phyloP scores from a whole-genome alignment of 1,139 yeast species.

The Geotrichum cucujoidarum region DNA sequence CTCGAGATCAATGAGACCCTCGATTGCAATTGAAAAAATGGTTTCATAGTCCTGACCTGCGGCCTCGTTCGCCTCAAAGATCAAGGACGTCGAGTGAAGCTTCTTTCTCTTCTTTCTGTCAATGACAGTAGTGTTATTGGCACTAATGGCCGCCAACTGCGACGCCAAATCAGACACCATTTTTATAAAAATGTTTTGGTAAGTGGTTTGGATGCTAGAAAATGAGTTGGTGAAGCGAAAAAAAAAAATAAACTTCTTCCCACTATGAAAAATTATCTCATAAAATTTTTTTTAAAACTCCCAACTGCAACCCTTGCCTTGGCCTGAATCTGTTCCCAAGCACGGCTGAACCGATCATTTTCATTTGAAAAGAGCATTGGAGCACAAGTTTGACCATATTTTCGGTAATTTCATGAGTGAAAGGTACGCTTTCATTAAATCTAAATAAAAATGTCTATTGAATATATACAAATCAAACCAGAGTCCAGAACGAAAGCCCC shows the following conservation, averaged over 20 bases:
- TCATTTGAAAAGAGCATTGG: no score
- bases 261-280: not conserved
- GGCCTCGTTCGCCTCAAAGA: constrained; percentile 82
- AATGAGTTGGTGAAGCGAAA: not conserved
- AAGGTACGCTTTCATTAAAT: no score
- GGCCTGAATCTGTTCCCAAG: no score
- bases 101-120: constrained; percentile 85
- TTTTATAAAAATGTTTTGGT: not conserved
- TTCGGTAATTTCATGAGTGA: no score
- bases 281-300: constrained; percentile 4
- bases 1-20: constrained; percentile 70
- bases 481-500: constrained; percentile 29
- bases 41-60: constrained; percentile 89
- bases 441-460: no score
- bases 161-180: constrained; percentile 57
- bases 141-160: constrained; percentile 71
- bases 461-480: not conserved
- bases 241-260: not conserved
- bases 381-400: no score
- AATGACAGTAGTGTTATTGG: constrained; percentile 65
- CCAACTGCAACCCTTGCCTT: constrained; percentile 15
- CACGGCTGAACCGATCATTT: no score
- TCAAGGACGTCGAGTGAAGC: constrained; percentile 80
- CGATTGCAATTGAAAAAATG: constrained; percentile 64
- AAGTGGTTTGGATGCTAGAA: not conserved